Evolutionary conservation across 495 filamentous ascomycete genomes (phyloP).

Genomic region (Staphylotrichum tortipilum): DNA sequence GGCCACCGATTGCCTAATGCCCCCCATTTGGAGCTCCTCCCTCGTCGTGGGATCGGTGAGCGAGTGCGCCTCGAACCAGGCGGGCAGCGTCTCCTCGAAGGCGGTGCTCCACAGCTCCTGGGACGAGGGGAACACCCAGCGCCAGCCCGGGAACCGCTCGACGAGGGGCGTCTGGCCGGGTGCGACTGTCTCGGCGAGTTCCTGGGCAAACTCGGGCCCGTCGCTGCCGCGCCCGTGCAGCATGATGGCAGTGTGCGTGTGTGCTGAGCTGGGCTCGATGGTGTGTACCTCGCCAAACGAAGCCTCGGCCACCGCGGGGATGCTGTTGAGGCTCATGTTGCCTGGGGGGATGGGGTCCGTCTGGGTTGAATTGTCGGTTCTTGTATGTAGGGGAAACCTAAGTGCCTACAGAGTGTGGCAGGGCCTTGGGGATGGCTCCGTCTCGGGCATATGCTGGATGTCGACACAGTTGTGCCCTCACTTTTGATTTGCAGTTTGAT

Average conservation of each 20-base stretch:
- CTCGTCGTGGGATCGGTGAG: constrained; percentile 9
- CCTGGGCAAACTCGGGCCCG: constrained; percentile 43
- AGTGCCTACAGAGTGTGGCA: no score
- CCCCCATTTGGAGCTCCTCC: constrained; percentile 34
- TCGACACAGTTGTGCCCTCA: no score
- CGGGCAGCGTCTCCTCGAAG: constrained; percentile 11
- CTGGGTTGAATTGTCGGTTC: no score
- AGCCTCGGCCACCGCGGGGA: neutral
- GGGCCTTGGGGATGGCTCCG: no score
- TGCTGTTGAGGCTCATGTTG: neutral
- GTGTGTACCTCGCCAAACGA: constrained; percentile 12
- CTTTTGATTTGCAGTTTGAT: no score
- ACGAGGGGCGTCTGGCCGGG: constrained; percentile 13
- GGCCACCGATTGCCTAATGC: constrained; percentile 31
- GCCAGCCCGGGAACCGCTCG: constrained; percentile 14
- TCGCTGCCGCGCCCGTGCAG: constrained; percentile 48
- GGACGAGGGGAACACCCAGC: constrained; percentile 36
- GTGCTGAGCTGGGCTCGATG: constrained; percentile 20
- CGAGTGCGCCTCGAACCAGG: constrained; percentile 38
- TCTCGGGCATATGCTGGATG: no score
- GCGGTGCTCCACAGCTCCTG: constrained; percentile 32
- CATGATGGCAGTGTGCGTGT: constrained; percentile 47
- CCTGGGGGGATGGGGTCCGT: neutral
- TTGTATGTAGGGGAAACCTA: no score
- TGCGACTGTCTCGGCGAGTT: constrained; percentile 29